Percentiles rank a stretch among this genome's conserved stretches.
Evolutionary conservation across 352 stramenopile species (phyloP).

Genomic region (Globisporangium echinulatum): DNA sequence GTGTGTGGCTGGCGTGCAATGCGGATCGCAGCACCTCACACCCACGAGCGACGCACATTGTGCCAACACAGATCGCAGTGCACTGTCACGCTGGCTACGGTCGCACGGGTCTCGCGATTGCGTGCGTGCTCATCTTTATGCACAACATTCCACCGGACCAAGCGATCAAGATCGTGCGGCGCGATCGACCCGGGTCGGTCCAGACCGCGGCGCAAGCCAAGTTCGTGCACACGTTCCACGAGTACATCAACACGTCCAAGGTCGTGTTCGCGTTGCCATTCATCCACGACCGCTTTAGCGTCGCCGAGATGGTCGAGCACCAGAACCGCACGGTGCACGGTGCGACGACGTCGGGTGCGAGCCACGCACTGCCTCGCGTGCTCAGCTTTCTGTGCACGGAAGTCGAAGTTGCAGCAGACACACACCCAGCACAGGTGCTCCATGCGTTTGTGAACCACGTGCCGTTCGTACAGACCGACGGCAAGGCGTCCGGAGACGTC

Average conservation of each 20-base stretch:
- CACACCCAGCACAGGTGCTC: slow-evolving; percentile 9
- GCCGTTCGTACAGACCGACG: slow-evolving; percentile 9
- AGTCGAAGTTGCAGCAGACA: slow-evolving; percentile 29
- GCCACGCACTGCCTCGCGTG: slow-evolving; percentile 38
- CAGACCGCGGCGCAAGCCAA: slow-evolving; percentile 67
- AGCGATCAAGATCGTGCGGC: slow-evolving; percentile 67
- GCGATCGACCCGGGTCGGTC: slow-evolving; percentile 69
- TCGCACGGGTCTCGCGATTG: slow-evolving; percentile 82
- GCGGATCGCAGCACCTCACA: background rate
- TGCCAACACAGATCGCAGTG: slow-evolving; percentile 51
- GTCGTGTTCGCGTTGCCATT: slow-evolving; percentile 70
- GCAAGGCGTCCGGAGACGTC: slow-evolving; percentile 4
- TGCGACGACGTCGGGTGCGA: slow-evolving; percentile 16
- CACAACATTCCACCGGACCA: slow-evolving; percentile 65
- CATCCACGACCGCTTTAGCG: slow-evolving; percentile 68
- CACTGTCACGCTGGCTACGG: slow-evolving; percentile 89
- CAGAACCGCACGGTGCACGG: slow-evolving; percentile 60
- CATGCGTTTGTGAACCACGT: slow-evolving; percentile 17
- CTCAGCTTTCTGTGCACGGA: slow-evolving; percentile 55
- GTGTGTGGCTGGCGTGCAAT: background rate
- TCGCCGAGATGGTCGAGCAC: slow-evolving; percentile 57
- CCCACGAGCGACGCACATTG: too few relatives aligned
- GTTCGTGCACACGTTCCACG: slow-evolving; percentile 71
- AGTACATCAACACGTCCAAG: slow-evolving; percentile 59
- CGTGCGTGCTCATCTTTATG: slow-evolving; percentile 80